phyloP scores from a whole-genome alignment of 2,329 filamentous ascomycete species.

The Ophiocordyceps camponoti-saundersi region DNA sequence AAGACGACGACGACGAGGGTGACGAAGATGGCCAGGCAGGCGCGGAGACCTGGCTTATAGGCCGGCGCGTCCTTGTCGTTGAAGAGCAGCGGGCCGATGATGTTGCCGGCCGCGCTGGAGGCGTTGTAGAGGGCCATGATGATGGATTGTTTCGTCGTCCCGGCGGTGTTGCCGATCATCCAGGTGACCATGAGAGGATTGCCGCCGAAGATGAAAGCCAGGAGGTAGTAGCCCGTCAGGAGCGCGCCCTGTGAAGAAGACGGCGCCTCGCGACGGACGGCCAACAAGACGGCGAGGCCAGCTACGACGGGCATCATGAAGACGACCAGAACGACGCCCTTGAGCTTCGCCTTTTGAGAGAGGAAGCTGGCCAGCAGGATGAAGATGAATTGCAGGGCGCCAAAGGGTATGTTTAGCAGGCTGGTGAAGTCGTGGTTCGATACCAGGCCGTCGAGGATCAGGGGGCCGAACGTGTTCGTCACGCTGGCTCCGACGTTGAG shows the following conservation, averaged over 20 bases:
- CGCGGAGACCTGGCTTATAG: slow-evolving; percentile 39
- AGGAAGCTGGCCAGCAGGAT: slow-evolving; percentile 42
- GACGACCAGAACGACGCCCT: slow-evolving; percentile 33
- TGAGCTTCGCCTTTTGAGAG: slow-evolving; percentile 37
- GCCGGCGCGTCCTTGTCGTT: slow-evolving; percentile 35
- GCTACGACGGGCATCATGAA: slow-evolving; percentile 43
- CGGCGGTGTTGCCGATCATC: slow-evolving; percentile 53
- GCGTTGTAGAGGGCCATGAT: slow-evolving; percentile 49
- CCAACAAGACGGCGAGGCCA: slow-evolving; percentile 38
- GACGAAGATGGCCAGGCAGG: slow-evolving; percentile 36
- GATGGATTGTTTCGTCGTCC: slow-evolving; percentile 49
- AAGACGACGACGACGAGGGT: slow-evolving; percentile 33
- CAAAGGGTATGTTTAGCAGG: slow-evolving; percentile 51
- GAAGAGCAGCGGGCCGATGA: slow-evolving; percentile 50
- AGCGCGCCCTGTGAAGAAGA: slow-evolving; percentile 17
- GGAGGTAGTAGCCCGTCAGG: slow-evolving; percentile 45
- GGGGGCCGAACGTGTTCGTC: slow-evolving; percentile 46
- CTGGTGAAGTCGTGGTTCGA: slow-evolving; percentile 40
- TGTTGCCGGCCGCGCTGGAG: slow-evolving; percentile 44
- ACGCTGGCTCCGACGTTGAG: slow-evolving; percentile 49
- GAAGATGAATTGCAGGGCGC: slow-evolving; percentile 39
- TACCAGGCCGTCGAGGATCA: slow-evolving; percentile 43
- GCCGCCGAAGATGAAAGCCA: slow-evolving; percentile 48
- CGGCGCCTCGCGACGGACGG: slow-evolving; percentile 25
- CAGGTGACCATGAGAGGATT: slow-evolving; percentile 51